Base-by-base conservation (phyloP, 2,329 filamentous ascomycete genomes). In the Clarireedia monteithiana region DNA sequence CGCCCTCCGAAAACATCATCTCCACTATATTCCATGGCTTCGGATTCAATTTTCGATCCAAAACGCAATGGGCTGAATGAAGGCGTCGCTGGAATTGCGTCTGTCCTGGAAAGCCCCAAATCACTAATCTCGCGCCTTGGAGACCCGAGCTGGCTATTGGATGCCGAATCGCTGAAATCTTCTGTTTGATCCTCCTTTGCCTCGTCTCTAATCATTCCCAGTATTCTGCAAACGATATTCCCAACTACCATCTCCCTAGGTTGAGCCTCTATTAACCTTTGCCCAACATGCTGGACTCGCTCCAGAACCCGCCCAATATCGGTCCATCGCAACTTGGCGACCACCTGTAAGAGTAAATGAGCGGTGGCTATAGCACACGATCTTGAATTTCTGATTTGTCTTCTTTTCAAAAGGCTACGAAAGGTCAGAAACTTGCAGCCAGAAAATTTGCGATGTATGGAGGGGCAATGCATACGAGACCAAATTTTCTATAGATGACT, bases 281-380 rank as follows among this genome's bases (percentile, higher is more conserved):
- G 81, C 55, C 94, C 94, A 24, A 92, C 84, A 58, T 84, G 80
- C 62, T 88, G 85, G 59, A 99, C 85, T 62, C 89, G 85, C 64
- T 86, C 82, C 58, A 97, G 83, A 50, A 99, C 83, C 66, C 86
- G 84, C 50, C 84, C 81, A 48, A 91, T 85, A 70, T 92, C 87
- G 59, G 80, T 79, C 74, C 86, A 91, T 70, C 86, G 88, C 64
- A 87, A 88, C 61, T 85, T 85, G 36, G 88, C 88, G 51, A 99
- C 89, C 23, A 96, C 88, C 59, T 89, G 87, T 51, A 91, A 82
- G 45, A 99, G 83, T 27, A 97, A 84, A 65, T 95, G 88, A 23
- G 91, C 89, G 2, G 92, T 97, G 59, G 91, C 91, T 58, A 94
- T 84, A 56, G 94, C 94, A 73, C 91, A 96, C 70, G 88, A 83